A percentile compares a stretch with the other conserved stretches of the same genome.
Conservation (phyloP, 768 basidiomycete species). For the Suillus americanus region DNA sequence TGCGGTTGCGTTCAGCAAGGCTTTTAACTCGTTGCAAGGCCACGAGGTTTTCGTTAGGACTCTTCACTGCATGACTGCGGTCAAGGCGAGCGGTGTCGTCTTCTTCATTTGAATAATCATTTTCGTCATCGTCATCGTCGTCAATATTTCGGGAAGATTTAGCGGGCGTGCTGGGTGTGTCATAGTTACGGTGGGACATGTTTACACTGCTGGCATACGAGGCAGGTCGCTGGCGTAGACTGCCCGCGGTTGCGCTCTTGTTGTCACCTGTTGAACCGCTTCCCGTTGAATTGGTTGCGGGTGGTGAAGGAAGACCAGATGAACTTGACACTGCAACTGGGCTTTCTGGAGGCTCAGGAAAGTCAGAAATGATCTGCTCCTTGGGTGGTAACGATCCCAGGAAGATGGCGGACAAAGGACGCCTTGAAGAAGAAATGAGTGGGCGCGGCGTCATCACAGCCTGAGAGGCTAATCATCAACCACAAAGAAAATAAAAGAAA, state of each 20-base stretch:
- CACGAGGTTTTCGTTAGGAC: conserved; percentile 51
- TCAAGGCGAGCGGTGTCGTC: conserved; percentile 62
- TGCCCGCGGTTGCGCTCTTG: conserved; percentile 40
- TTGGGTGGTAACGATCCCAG: conserved; percentile 45
- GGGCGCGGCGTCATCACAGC: conserved; percentile 53
- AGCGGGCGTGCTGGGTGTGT: conserved; percentile 30
- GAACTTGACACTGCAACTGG: conserved; percentile 49
- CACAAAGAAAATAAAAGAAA: conserved; percentile 14
- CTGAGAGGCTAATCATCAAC: conserved; percentile 28
- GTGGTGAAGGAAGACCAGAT: conserved; percentile 80
- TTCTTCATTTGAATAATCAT: conserved; percentile 54
- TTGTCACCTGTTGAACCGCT: conserved; percentile 74
- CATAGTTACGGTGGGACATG: conserved; percentile 42
- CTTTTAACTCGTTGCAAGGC: conserved; percentile 70
- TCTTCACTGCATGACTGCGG: conserved; percentile 33
- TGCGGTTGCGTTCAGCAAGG: conserved; percentile 69
- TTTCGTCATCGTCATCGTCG: conserved; percentile 50
- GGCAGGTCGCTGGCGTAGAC: conserved; percentile 35
- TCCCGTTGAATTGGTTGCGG: conserved; percentile 83
- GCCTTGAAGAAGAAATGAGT: conserved; percentile 40
- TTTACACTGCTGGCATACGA: conserved; percentile 29
- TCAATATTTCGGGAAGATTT: conserved; percentile 30
- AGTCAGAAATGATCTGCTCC: conserved; percentile 52
- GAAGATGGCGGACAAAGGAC: conserved; percentile 64
- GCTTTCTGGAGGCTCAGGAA: conserved; percentile 68